Evolutionary conservation across 2,329 filamentous ascomycete genomes (phyloP).

Genomic region (Fusarium goolgardi): DNA sequence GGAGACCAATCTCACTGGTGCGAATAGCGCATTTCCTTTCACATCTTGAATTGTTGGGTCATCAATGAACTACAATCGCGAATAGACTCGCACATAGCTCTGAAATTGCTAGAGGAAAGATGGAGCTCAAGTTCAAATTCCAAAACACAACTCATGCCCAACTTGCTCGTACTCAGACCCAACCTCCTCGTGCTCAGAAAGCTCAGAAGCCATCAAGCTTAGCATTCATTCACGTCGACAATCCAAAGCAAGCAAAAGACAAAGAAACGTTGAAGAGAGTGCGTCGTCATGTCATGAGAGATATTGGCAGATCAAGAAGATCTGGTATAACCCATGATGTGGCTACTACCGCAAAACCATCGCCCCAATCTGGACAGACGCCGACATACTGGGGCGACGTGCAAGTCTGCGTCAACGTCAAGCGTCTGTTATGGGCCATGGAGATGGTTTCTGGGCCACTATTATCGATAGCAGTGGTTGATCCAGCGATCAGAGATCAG

Average conservation of each 20-base stretch:
- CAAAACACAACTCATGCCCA: neutral
- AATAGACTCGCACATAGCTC: too few species aligned
- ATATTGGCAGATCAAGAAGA: conserved; percentile 33
- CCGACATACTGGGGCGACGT: conserved; percentile 39
- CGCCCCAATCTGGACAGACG: neutral
- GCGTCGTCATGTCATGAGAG: conserved; percentile 43
- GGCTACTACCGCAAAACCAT: neutral
- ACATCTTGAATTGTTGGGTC: neutral
- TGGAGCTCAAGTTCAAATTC: conserved; percentile 15
- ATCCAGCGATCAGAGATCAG: conserved; percentile 2
- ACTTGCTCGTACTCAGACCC: fast-evolving
- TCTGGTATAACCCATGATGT: neutral
- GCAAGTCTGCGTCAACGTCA: conserved; percentile 35
- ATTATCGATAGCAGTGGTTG: conserved; percentile 29
- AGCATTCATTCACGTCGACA: conserved; percentile 30
- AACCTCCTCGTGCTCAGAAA: neutral
- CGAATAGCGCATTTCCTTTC: neutral
- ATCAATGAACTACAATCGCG: neutral
- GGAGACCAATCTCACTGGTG: neutral
- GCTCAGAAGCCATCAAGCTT: conserved; percentile 3
- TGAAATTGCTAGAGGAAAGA: neutral
- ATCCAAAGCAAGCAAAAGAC: conserved; percentile 29
- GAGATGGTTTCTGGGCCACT: conserved; percentile 37
- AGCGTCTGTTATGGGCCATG: conserved; percentile 37
- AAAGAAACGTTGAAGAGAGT: conserved; percentile 27